Evolutionary conservation across 768 basidiomycete species (phyloP).

Genomic region (Aureoboletus auriporus): DNA sequence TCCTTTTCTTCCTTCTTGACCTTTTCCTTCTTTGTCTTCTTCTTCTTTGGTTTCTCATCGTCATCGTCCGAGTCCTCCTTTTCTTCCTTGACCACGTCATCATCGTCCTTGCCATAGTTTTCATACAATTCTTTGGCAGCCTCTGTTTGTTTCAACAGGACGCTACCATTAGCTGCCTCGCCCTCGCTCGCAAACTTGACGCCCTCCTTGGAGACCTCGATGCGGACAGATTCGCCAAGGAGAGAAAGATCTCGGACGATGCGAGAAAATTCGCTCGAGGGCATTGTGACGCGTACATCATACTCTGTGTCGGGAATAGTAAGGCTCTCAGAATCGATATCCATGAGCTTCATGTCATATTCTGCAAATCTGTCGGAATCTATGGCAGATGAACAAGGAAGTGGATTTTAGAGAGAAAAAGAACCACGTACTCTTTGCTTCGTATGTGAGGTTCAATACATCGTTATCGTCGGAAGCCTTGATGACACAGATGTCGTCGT

Average conservation of each 20-base stretch:
- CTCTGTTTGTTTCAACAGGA: conserved; percentile 76
- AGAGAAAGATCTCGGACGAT: conserved; percentile 90
- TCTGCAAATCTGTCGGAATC: conserved; percentile 92
- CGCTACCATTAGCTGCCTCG: conserved; percentile 87
- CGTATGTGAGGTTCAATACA: conserved; percentile 82
- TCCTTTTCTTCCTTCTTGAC: conserved; percentile 39
- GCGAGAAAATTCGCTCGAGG: conserved; percentile 80
- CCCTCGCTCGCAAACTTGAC: conserved; percentile 91
- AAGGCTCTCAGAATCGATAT: conserved; percentile 93
- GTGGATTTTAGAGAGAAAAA: neutral
- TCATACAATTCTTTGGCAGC: conserved; percentile 39
- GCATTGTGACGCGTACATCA: conserved; percentile 87
- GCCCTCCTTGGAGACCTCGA: conserved; percentile 95
- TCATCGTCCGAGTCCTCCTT: conserved; percentile 39
- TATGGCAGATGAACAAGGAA: conserved; percentile 25
- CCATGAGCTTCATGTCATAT: conserved; percentile 99
- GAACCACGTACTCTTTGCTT: conserved; percentile 70
- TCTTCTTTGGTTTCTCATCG: conserved; percentile 24
- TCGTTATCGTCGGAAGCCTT: conserved; percentile 92
- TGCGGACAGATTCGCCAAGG: conserved; percentile 91
- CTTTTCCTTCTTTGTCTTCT: conserved; percentile 35
- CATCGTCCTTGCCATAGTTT: conserved; percentile 40
- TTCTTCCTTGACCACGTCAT: conserved; percentile 38
- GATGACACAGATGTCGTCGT: conserved; percentile 88
- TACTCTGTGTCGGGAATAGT: conserved; percentile 97